These are phyloP conservation scores for Ganoderma lingzhi DNA, from an alignment of 1,284 basidiomycete genomes.

Conservation along the genomic window DNA sequence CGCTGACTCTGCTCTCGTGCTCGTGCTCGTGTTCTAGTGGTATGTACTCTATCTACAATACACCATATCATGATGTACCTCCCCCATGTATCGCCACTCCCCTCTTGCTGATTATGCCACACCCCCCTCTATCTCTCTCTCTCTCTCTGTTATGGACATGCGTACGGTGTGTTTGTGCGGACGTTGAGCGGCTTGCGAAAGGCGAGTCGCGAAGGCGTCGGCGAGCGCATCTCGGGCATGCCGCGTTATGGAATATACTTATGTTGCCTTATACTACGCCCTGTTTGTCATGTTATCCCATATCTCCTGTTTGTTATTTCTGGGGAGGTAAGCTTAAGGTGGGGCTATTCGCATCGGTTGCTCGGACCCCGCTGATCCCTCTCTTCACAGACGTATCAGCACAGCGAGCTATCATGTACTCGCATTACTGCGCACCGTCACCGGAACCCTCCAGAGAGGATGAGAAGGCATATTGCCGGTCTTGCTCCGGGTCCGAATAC, in stretches of 20 bases:
- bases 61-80: conserved; percentile 4
- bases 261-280: neutral
- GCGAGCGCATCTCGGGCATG: conserved; percentile 7
- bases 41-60: conserved; percentile 3
- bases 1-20: conserved; percentile 4
- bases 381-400: neutral
- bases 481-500: neutral
- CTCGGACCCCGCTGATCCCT: neutral
- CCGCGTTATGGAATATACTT: conserved; percentile 4
- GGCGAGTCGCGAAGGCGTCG: neutral
- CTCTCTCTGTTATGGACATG: neutral
- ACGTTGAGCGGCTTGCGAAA: neutral
- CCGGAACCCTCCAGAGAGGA: neutral
- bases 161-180: neutral
- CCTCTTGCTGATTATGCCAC: conserved; percentile 6
- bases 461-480: neutral
- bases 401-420: neutral
- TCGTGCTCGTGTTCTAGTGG: conserved; percentile 7
- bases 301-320: neutral
- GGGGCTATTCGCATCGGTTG: neutral
- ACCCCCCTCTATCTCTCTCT: neutral
- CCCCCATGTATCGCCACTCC: neutral
- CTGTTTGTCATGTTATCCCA: neutral
- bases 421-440: no score
- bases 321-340: neutral